Evolutionary conservation across 164 flowering plant genomes (phyloP).

Genomic region (Buxus sempervirens): DNA sequence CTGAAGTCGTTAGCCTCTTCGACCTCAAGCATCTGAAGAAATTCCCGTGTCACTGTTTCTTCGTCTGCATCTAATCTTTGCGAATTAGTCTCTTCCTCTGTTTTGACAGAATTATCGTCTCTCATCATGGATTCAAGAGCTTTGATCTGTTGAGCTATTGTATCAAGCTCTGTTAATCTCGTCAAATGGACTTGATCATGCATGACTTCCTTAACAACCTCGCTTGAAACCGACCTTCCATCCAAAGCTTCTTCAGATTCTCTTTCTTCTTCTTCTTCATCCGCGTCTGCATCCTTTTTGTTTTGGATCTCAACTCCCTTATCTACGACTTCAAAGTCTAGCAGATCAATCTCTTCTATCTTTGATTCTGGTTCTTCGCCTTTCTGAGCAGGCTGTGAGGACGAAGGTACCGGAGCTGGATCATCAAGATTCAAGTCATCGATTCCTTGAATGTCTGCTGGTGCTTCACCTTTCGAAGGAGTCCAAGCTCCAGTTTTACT

Average conservation of each 20-base stretch:
- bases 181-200: conserved; percentile 50
- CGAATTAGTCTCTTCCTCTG: conserved; percentile 45
- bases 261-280: conserved; percentile 15
- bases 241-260: conserved; percentile 37
- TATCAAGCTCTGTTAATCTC: conserved; percentile 70
- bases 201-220: conserved; percentile 78
- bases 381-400: conserved; percentile 34
- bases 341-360: conserved; percentile 57
- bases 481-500: conserved; percentile 46
- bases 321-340: conserved; percentile 83
- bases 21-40: conserved; percentile 83
- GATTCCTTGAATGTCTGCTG: conserved; percentile 48
- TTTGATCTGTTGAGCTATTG: conserved; percentile 84
- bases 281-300: conserved; percentile 20
- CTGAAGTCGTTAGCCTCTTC: conserved; percentile 36
- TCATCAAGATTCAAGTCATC: conserved; percentile 87
- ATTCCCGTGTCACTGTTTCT: conserved; percentile 83
- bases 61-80: conserved; percentile 79
- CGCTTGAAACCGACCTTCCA: conserved; percentile 44
- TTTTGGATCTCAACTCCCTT: conserved; percentile 79
- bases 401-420: conserved; percentile 41
- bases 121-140: conserved; percentile 80
- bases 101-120: conserved; percentile 33
- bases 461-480: conserved; percentile 42
- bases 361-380: conserved; percentile 42